A percentile compares a stretch with the other conserved stretches of the same genome.
Evolutionary conservation across 2,329 filamentous ascomycete genomes (phyloP).

Genomic region (Periconia sp.): DNA sequence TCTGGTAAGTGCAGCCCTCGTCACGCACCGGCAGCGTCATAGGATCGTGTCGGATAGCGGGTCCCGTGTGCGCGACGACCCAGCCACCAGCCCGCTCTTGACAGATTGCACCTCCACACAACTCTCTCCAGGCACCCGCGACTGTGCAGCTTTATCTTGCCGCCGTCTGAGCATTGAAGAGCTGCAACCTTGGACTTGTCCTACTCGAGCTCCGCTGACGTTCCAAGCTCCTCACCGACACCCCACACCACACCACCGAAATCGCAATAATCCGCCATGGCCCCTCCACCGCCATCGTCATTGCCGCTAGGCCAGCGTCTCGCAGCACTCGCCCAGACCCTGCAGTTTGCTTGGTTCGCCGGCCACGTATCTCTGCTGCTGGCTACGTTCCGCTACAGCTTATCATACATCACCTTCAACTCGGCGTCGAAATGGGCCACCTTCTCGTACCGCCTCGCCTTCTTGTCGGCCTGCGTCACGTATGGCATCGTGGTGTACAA

Average conservation of each 20-base stretch:
- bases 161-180: neutral
- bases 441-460: constrained; percentile 88
- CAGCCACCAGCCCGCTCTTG: constrained; percentile 37
- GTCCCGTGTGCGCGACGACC: constrained; percentile 32
- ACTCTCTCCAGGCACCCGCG: constrained; percentile 14
- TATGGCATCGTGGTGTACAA: constrained; percentile 99
- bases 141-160: constrained; percentile 15
- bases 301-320: constrained; percentile 77
- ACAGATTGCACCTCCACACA: constrained; percentile 41
- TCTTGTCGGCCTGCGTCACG: constrained; percentile 85
- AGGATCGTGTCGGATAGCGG: constrained; percentile 26
- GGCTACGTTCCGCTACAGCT: constrained; percentile 78
- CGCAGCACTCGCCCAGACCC: constrained; percentile 79
- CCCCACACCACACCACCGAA: constrained; percentile 33
- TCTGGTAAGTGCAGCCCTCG: constrained; percentile 36
- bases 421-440: constrained; percentile 77
- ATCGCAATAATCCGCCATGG: constrained; percentile 57
- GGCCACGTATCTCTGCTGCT: constrained; percentile 89
- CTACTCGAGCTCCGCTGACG: constrained; percentile 39
- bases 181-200: too few relatives aligned
- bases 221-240: constrained; percentile 26
- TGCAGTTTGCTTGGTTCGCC: constrained; percentile 77
- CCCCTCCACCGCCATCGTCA: constrained; percentile 73
- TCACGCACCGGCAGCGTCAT: constrained; percentile 34
- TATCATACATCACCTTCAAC: constrained; percentile 91